Evolutionary conservation across 768 basidiomycete species (phyloP).

Genomic region (Clathrus columnatus): DNA sequence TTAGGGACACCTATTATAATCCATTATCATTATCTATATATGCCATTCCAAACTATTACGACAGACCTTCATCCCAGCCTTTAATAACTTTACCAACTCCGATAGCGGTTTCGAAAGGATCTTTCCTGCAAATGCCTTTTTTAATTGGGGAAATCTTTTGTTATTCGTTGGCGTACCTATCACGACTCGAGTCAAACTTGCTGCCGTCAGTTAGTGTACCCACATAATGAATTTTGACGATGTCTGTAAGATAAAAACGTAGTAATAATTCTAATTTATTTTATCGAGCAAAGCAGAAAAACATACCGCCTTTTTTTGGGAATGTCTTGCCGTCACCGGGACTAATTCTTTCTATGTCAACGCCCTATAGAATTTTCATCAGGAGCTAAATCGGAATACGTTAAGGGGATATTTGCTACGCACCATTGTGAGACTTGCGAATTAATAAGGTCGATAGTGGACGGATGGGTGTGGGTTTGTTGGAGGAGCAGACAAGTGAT

Average conservation of each 20-base stretch:
- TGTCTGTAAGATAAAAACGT: slow-evolving; percentile 35
- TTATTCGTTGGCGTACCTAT: slow-evolving; percentile 42
- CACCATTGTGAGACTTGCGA: background rate
- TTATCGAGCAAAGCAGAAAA: slow-evolving; percentile 2
- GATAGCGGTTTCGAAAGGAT: slow-evolving; percentile 61
- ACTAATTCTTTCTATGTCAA: slow-evolving; percentile 49
- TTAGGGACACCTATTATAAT: slow-evolving; percentile 56
- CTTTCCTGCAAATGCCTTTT: slow-evolving; percentile 28
- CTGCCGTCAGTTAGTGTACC: slow-evolving; percentile 58
- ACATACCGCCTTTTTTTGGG: slow-evolving; percentile 66
- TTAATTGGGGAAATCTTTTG: slow-evolving; percentile 1
- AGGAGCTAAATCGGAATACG: background rate
- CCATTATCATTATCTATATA: slow-evolving; percentile 13
- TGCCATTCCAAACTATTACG: slow-evolving; percentile 7
- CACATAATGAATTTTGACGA: slow-evolving; percentile 69
- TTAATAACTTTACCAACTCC: slow-evolving; percentile 78
- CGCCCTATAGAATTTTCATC: slow-evolving; percentile 43
- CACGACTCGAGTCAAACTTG: slow-evolving; percentile 68
- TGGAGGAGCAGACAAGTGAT: background rate
- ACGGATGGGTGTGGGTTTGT: too few relatives aligned
- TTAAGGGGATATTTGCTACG: background rate
- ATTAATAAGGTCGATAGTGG: background rate
- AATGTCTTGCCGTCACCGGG: slow-evolving; percentile 55
- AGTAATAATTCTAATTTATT: slow-evolving; percentile 9
- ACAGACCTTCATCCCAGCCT: slow-evolving; percentile 84